Base-by-base conservation (phyloP, 345 rosid species). In the Leavenworthia alabamica region DNA sequence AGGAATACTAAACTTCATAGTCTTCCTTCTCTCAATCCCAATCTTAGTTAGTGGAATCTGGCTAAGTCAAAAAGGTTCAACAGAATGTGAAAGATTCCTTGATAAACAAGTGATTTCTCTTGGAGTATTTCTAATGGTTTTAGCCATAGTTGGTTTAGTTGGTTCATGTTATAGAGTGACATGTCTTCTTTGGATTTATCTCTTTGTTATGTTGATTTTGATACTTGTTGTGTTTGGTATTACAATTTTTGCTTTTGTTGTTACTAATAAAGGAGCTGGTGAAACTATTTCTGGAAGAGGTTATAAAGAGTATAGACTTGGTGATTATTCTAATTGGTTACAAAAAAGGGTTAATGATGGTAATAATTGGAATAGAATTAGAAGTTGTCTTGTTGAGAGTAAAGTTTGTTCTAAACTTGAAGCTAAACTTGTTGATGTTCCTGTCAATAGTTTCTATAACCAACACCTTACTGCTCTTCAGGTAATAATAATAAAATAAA, bases 191-290 rank as follows among this genome's bases (percentile, higher is more conserved):
- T 92, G 98, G 98, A 0, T 81, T 28, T 92, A 92, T 73, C 85
- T 88, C 32, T 39, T 86, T 22, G 93, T 89, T 37, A 89, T 89
- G 98, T 86, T 92, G 72, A 42, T 92, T 37, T 77, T 92, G 68
- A 92, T 89, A 6, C 67, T 92, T 9, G 10, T 85, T 24, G 79
- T 86, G 45, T 75, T 92, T 75, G 73, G 75, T 42, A 72, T 89
- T 76, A 92, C 98, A 1, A 76, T 89, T 67, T 81, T 92, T 56
- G 87, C 97, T 17, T 92, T 92, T 51, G 89, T 75, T 1, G 97
- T 89, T 44, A 92, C 98, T 28, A 92, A 86, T 73, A 89, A 89
- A 60, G 98, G 98, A 0, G 95, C 98, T 3, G 98, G 98, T 2
- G 29, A 78, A 8, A 83, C 20, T 0, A 2, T 92, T 16, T 70